Base-by-base conservation (phyloP, 805 yeast species). In the Jamesozyma piceae region DNA sequence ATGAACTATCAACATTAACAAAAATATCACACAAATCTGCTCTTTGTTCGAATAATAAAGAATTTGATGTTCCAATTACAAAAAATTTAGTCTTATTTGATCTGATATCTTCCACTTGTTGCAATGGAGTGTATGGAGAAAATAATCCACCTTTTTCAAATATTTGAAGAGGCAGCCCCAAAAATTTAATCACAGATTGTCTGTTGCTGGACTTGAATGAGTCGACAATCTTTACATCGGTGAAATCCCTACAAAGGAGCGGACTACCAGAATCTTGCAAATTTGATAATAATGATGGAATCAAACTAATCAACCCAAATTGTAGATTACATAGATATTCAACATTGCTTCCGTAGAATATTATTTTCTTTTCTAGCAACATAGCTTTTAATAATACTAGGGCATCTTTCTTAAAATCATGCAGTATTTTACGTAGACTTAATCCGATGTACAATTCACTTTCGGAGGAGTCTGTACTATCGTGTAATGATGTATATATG, bases 61-160 rank as follows among this genome's bases (percentile, higher is more conserved):
- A 78, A 63, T 92, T 92, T 4, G 97, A 88, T 34, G 94, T 80
- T 1, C 98, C 98, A 38, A 86, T 74, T 56, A 85, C 65, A 50
- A 77, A 92, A 57, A 78, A 78, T 29, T 72, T 66, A 0, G 89
- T 73, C 39, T 71, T 73, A 1, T 68, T 65, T 18, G 73, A 71
- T 27, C 67, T 69, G 41, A 92, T 67, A 51, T 83, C 88, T 41
- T 82, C 83, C 43, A 90, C 66, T 57, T 90, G 97, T 60, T 90
- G 98, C 43, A 92, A 66, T 0, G 97, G 95, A n/a, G 89, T 72
- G 63, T 90, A 92, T 2, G 98, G 97, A 51, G 82, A 81, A 71
- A 94, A 89, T 46, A 90, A 72, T 1, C 94, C 88, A 35, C 94
- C 94, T 50, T 77, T 75, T 39, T 87, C 87, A 63, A 92, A 92